Conservation (phyloP, 345 rosid species). For the Draba incana region DNA sequence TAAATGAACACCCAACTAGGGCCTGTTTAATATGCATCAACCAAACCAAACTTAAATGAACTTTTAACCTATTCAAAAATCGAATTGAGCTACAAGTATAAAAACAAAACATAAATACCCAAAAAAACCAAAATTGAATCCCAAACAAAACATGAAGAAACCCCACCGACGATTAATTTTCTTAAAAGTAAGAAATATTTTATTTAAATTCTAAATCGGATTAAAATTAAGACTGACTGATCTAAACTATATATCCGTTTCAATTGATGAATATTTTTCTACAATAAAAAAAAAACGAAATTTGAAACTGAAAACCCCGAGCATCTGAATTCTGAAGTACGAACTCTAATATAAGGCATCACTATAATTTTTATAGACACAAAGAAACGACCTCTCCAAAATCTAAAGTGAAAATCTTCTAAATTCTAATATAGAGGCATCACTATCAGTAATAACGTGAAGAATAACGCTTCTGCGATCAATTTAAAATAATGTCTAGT, state of each 20-base stretch:
- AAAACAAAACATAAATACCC: too few relatives aligned
- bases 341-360: not conserved
- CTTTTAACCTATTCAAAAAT: not conserved
- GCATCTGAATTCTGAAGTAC: not conserved
- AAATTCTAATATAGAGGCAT: not conserved
- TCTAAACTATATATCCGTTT: not conserved
- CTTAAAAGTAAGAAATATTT: not conserved
- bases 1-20: not conserved
- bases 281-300: not conserved
- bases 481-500: not conserved
- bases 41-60: not conserved
- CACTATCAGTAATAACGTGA: not conserved
- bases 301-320: not conserved
- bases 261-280: not conserved
- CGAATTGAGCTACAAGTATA: not conserved
- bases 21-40: not conserved
- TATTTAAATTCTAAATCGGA: not conserved
- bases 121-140: too few relatives aligned
- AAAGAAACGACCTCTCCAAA: not conserved
- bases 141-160: too few relatives aligned
- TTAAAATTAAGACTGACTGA: not conserved
- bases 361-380: not conserved
- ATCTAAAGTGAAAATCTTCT: not conserved
- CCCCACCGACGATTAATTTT: too few relatives aligned
- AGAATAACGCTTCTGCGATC: not conserved